phyloP scores from a whole-genome alignment of 1,284 basidiomycete genomes.

The Takashimella koratensis region DNA sequence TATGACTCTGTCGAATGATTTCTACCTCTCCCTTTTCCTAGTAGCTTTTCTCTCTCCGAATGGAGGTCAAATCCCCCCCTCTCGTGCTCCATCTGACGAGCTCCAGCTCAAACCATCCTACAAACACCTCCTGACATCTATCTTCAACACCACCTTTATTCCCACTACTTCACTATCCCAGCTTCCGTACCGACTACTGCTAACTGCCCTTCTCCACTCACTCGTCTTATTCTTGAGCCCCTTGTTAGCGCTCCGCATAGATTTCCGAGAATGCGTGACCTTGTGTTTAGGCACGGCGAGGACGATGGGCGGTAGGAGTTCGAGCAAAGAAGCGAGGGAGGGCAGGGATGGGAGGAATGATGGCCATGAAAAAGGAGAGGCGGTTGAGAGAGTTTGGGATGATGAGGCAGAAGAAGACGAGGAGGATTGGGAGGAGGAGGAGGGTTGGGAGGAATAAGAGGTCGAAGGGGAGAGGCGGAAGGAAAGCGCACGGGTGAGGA shows the following conservation, averaged over 20 bases:
- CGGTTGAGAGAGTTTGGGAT: slow-evolving; percentile 1
- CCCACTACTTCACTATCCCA: too few species aligned
- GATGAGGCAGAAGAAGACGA: slow-evolving; percentile 10
- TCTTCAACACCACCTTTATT: not conserved
- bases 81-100: not conserved
- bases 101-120: not conserved
- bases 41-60: not conserved
- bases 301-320: slow-evolving; percentile 81
- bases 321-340: slow-evolving; percentile 58
- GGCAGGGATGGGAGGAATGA: not conserved
- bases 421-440: slow-evolving; percentile 1
- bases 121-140: not conserved
- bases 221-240: slow-evolving; percentile 91
- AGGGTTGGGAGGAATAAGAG: not conserved
- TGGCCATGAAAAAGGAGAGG: slow-evolving; percentile 5
- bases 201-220: too few species aligned
- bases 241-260: slow-evolving; percentile 93
- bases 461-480: not conserved
- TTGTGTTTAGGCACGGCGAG: slow-evolving; percentile 95
- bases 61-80: not conserved
- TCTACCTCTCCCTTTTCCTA: too few species aligned
- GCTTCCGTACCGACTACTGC: too few species aligned
- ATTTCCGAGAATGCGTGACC: slow-evolving; percentile 85
- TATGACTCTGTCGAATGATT: too few species aligned
- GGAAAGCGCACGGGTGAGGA: slow-evolving; percentile 8